phyloP scores from a whole-genome alignment of 257 asterid species.

The Voacanga thouarsii region DNA sequence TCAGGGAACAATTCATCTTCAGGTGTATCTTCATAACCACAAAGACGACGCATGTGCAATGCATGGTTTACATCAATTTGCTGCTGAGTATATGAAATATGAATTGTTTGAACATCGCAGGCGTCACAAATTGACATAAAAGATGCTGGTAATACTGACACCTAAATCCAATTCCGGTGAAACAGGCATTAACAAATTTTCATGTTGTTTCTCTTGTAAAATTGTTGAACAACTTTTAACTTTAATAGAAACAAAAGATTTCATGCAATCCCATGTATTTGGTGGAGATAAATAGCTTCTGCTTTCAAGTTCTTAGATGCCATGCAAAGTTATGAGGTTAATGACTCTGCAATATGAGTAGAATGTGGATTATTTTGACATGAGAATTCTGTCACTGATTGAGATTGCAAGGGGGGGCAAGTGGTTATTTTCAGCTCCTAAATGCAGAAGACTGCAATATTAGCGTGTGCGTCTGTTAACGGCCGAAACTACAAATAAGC shows the following conservation, averaged over 20 bases:
- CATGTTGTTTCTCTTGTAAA: not conserved
- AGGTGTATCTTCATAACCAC: conserved; percentile 59
- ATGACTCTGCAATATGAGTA: not conserved
- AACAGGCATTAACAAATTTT: conserved; percentile 11
- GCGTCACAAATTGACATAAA: conserved; percentile 23
- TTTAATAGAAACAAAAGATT: not conserved
- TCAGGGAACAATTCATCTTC: conserved; percentile 81
- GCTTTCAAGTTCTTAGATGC: not conserved
- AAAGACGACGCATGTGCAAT: not conserved
- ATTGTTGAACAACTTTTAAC: not conserved
- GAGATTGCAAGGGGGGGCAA: not conserved
- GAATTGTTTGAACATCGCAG: conserved; percentile 29
- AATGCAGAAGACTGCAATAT: not conserved
- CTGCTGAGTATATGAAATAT: conserved; percentile 29
- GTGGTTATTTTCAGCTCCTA: too few species aligned
- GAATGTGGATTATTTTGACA: not conserved
- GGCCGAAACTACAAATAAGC: not conserved
- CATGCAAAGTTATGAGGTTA: not conserved
- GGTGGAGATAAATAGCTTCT: not conserved
- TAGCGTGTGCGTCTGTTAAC: too few species aligned
- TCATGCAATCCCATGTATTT: not conserved
- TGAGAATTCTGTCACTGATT: not conserved
- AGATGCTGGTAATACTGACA: conserved; percentile 29
- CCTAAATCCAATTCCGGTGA: conserved; percentile 18
- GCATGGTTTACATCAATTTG: conserved; percentile 31